Percentiles rank a stretch among this genome's conserved stretches.
Evolutionary conservation across 2,329 filamentous ascomycete species (phyloP).

Genomic region (Aureobasidium vineae): DNA sequence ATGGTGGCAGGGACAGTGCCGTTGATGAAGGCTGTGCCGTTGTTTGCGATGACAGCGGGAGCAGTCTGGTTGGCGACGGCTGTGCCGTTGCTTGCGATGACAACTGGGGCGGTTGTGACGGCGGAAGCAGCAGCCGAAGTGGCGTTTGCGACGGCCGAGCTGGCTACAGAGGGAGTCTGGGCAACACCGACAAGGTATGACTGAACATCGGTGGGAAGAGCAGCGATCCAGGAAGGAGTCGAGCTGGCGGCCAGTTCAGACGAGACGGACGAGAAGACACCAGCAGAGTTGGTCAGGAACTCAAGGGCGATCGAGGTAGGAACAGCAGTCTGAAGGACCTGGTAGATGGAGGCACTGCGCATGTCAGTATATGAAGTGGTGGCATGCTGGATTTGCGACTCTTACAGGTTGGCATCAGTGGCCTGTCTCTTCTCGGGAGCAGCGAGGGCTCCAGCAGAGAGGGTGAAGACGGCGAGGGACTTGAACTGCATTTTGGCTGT

Average conservation of each 20-base stretch:
- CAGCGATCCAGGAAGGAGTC: conserved; percentile 47
- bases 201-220: conserved; percentile 48
- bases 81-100: conserved; percentile 21
- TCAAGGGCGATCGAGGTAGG: conserved; percentile 43
- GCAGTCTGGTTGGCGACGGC: conserved; percentile 21
- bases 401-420: conserved; percentile 22
- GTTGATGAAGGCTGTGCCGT: conserved; percentile 28
- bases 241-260: conserved; percentile 46
- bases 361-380: neutral
- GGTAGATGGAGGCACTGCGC: conserved; percentile 42
- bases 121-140: conserved; percentile 28
- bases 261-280: conserved; percentile 44
- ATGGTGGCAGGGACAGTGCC: conserved; percentile 1
- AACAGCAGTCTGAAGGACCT: conserved; percentile 47
- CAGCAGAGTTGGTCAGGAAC: conserved; percentile 45
- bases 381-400: neutral
- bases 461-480: conserved; percentile 32
- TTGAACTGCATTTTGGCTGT: conserved; percentile 35
- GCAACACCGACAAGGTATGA: conserved; percentile 39
- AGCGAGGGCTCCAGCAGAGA: conserved; percentile 33
- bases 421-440: conserved; percentile 29
- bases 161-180: conserved; percentile 31
- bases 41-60: conserved; percentile 22
- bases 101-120: conserved; percentile 26
- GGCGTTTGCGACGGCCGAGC: conserved; percentile 29